A percentile compares a stretch with the other conserved stretches of the same genome.
Conservation (phyloP, 257 asterid species). For the Ehretia macrophylla region DNA sequence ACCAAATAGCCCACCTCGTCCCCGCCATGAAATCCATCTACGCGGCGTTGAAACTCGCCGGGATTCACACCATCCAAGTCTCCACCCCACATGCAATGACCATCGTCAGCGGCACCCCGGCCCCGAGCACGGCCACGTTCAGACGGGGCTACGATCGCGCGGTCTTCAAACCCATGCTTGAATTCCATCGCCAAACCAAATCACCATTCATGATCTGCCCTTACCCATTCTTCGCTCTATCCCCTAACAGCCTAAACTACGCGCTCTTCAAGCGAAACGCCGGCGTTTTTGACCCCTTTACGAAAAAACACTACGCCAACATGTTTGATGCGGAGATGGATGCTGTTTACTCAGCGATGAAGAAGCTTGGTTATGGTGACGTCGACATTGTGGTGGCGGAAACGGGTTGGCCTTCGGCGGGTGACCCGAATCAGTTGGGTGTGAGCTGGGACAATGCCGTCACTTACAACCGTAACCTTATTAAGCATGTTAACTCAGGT, state of each 20-base stretch:
- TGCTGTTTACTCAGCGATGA: conserved; percentile 45
- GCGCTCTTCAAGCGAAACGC: conserved; percentile 38
- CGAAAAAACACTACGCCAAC: conserved; percentile 36
- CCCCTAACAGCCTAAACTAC: conserved; percentile 14
- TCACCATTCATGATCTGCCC: conserved; percentile 48
- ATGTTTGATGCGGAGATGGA: conserved; percentile 46
- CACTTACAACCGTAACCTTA: conserved; percentile 28
- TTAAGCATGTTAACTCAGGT: conserved; percentile 33
- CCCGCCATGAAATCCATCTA: conserved; percentile 44
- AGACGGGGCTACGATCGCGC: conserved; percentile 30
- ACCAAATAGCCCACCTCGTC: conserved; percentile 25
- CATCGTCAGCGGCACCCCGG: conserved; percentile 25
- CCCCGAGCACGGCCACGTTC: conserved; percentile 37
- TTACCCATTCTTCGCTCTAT: conserved; percentile 44
- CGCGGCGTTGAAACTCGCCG: conserved; percentile 29
- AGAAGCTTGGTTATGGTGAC: conserved; percentile 41
- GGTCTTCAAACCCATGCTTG: conserved; percentile 29
- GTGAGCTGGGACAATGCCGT: conserved; percentile 31
- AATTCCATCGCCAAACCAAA: conserved; percentile 38
- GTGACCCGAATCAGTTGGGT: conserved; percentile 36
- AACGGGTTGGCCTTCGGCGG: conserved; percentile 54
- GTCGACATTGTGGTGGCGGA: conserved; percentile 49
- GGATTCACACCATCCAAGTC: conserved; percentile 26
- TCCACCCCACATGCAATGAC: conserved; percentile 42
- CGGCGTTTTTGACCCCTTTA: conserved; percentile 28